phyloP scores from a whole-genome alignment of 1,284 basidiomycete genomes.

The Stygiomarasmius scandens region DNA sequence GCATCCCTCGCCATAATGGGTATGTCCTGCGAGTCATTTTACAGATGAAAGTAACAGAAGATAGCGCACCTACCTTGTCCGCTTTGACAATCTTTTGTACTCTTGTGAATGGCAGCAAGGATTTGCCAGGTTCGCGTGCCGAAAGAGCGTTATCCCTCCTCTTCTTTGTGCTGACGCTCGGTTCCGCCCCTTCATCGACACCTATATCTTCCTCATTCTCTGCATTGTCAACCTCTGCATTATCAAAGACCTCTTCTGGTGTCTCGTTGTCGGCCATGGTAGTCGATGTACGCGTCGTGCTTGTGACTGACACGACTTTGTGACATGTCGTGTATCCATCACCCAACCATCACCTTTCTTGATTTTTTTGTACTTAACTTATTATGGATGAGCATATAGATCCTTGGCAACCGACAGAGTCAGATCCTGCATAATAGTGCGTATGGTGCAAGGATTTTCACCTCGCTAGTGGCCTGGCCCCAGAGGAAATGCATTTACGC shows the following conservation, averaged over 20 bases:
- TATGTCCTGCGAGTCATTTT: constrained; percentile 55
- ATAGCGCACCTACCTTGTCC: constrained; percentile 56
- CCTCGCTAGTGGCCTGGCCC: no score
- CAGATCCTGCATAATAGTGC: no score
- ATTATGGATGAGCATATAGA: no score
- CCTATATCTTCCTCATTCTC: constrained; percentile 7
- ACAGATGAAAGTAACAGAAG: neutral
- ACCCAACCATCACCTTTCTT: no score
- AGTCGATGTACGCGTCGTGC: neutral
- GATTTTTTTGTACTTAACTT: no score
- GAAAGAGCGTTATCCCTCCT: constrained; percentile 30
- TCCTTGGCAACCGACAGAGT: no score
- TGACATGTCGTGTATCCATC: no score
- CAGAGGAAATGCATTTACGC: no score
- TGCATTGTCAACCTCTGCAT: neutral
- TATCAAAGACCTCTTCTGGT: neutral
- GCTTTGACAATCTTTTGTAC: constrained; percentile 82
- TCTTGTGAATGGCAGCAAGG: constrained; percentile 67
- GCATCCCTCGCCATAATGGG: constrained; percentile 74
- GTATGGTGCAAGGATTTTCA: no score
- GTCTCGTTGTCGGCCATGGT: constrained; percentile 6
- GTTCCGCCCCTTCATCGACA: constrained; percentile 11
- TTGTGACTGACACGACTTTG: no score
- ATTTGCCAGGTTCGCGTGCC: constrained; percentile 61
- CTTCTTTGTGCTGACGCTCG: constrained; percentile 23